Evolutionary conservation across 1,139 yeast genomes (phyloP).

Genomic region (Kluyveromyces sp.): DNA sequence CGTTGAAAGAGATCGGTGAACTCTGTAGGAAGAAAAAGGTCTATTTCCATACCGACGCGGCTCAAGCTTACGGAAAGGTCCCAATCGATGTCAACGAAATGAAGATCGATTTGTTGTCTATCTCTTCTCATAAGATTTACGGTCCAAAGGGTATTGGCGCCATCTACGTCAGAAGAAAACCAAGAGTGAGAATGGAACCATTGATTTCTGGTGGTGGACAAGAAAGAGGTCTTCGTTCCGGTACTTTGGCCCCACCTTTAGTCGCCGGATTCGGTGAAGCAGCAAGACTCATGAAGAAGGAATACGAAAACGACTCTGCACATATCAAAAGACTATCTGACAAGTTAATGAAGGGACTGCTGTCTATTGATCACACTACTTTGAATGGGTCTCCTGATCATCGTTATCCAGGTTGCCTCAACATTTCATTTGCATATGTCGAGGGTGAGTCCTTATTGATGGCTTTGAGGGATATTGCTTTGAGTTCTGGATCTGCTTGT

Average conservation of each 20-base stretch:
- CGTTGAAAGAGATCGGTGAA: conserved; percentile 85
- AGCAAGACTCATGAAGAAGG: conserved; percentile 71
- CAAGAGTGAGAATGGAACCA: conserved; percentile 95
- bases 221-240: conserved; percentile 96
- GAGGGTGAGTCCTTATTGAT: conserved; percentile 96
- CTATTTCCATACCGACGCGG: conserved; percentile 97
- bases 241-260: conserved; percentile 93
- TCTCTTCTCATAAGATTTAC: conserved; percentile 92
- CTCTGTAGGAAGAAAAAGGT: conserved; percentile 82
- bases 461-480: conserved; percentile 96
- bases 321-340: conserved; percentile 67
- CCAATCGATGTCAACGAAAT: conserved; percentile 87
- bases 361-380: conserved; percentile 80
- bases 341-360: conserved; percentile 64
- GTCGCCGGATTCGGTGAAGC: conserved; percentile 98
- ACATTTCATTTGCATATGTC: conserved; percentile 91
- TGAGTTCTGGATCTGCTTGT: conserved; percentile 98
- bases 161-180: conserved; percentile 90
- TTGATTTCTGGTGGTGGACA: conserved; percentile 98
- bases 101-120: conserved; percentile 89
- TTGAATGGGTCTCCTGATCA: conserved; percentile 75
- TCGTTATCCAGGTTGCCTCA: conserved; percentile 89
- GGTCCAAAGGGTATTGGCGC: conserved; percentile 99
- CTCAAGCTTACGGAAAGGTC: conserved; percentile 95
- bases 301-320: conserved; percentile 63